These are phyloP conservation scores for Schwanniomyces yamadae DNA, from an alignment of 805 yeast genomes.

Conservation along the genomic window DNA sequence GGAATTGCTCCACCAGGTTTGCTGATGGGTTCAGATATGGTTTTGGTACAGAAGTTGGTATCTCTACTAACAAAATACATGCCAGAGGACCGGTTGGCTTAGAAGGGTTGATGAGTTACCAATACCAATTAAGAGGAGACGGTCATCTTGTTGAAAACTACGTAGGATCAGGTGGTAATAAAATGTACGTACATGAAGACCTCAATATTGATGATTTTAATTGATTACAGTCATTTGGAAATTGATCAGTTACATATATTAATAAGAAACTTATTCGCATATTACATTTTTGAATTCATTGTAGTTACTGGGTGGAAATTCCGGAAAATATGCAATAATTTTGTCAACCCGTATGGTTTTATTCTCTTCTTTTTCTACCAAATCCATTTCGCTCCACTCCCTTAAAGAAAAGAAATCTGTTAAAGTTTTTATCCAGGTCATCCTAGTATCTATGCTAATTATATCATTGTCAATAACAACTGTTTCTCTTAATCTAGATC, in stretches of 20 bases:
- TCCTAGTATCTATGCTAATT: constrained; percentile 55
- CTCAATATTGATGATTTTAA: constrained; percentile 32
- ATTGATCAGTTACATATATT: background rate
- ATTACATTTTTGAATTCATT: constrained; percentile 16
- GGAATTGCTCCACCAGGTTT: constrained; percentile 96
- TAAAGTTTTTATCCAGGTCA: constrained; percentile 67
- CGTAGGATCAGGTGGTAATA: constrained; percentile 87
- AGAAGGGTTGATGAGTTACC: constrained; percentile 95
- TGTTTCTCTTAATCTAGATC: constrained; percentile 48
- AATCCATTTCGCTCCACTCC: constrained; percentile 53
- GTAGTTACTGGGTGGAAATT: constrained; percentile 41
- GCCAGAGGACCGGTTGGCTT: constrained; percentile 99
- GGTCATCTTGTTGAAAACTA: constrained; percentile 95
- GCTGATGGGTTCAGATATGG: constrained; percentile 99
- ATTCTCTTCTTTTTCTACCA: constrained; percentile 25
- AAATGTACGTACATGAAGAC: constrained; percentile 73
- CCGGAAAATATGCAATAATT: constrained; percentile 51
- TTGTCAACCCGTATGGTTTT: constrained; percentile 25
- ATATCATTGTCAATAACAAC: constrained; percentile 47
- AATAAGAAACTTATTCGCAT: background rate
- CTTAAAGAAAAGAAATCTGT: constrained; percentile 60
- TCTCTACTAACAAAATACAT: constrained; percentile 93
- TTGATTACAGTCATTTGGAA: background rate
- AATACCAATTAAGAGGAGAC: constrained; percentile 85
- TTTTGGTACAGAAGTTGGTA: constrained; percentile 98